phyloP scores from a whole-genome alignment of 345 rosid species.

The Camelina neglecta region DNA sequence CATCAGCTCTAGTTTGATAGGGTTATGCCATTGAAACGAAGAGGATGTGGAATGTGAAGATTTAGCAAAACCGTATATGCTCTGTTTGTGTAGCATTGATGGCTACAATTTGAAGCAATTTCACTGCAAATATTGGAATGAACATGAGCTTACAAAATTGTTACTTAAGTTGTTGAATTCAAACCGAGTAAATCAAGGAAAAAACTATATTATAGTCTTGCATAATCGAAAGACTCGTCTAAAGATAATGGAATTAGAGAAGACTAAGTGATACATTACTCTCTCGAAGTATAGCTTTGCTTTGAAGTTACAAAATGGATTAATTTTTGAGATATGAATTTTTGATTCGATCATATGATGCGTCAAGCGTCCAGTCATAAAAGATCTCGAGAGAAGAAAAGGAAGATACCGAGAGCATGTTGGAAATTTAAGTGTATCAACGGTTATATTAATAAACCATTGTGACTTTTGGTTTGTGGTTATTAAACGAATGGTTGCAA shows the following conservation, averaged over 20 bases:
- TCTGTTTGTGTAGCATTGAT: not conserved
- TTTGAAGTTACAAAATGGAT: not conserved
- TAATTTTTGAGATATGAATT: not conserved
- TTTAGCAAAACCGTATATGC: not conserved
- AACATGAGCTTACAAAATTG: not conserved
- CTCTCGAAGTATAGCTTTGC: not conserved
- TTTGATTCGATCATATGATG: slow-evolving; percentile 11
- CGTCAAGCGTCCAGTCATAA: not conserved
- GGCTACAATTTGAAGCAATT: not conserved
- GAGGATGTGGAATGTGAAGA: not conserved
- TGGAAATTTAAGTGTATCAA: too few relatives aligned
- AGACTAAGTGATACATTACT: not conserved
- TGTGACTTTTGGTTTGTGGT: too few relatives aligned
- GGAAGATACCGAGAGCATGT: not conserved
- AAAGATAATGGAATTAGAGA: not conserved
- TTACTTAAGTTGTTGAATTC: not conserved
- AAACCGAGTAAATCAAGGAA: not conserved
- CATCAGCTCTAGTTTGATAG: not conserved
- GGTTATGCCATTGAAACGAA: not conserved
- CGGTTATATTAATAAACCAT: too few relatives aligned
- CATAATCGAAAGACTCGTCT: not conserved
- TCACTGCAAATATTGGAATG: not conserved
- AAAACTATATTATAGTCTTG: not conserved
- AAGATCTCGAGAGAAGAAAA: not conserved
- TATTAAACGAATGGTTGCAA: too few relatives aligned